phyloP scores from a whole-genome alignment of 2,329 filamentous ascomycete species.

The Pyrenochaeta sp. region DNA sequence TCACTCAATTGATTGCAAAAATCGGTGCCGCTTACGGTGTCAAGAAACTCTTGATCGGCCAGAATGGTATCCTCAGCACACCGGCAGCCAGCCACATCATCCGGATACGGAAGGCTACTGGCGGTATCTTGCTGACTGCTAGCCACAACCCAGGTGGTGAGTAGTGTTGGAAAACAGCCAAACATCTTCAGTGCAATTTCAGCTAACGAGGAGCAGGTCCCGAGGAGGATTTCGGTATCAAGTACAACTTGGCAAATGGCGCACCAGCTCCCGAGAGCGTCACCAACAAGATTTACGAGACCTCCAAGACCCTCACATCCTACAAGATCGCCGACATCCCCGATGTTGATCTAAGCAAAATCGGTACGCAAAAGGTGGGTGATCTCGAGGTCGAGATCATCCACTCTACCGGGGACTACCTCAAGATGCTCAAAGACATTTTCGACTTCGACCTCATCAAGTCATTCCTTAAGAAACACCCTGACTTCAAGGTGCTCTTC shows the following conservation, averaged over 20 bases:
- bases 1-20: constrained; percentile 95
- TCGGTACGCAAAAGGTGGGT: constrained; percentile 87
- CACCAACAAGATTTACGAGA: constrained; percentile 97
- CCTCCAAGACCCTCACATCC: constrained; percentile 85
- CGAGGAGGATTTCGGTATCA: constrained; percentile 97
- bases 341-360: constrained; percentile 81
- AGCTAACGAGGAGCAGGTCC: constrained; percentile 67
- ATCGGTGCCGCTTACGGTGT: constrained; percentile 97
- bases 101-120: constrained; percentile 91
- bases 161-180: constrained; percentile 39
- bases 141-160: constrained; percentile 97
- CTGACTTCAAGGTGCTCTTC: constrained; percentile 96
- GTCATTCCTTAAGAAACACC: constrained; percentile 85
- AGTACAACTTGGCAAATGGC: constrained; percentile 98
- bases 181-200: background rate
- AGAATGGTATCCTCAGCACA: constrained; percentile 95
- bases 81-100: constrained; percentile 97
- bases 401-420: constrained; percentile 91
- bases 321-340: constrained; percentile 93
- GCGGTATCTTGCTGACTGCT: constrained; percentile 94
- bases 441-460: constrained; percentile 98
- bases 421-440: constrained; percentile 95
- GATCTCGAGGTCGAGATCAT: constrained; percentile 92
- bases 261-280: constrained; percentile 95
- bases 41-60: constrained; percentile 97